Conservation (phyloP, 129 eudicot genomes). For the Flaveria bidentis region DNA sequence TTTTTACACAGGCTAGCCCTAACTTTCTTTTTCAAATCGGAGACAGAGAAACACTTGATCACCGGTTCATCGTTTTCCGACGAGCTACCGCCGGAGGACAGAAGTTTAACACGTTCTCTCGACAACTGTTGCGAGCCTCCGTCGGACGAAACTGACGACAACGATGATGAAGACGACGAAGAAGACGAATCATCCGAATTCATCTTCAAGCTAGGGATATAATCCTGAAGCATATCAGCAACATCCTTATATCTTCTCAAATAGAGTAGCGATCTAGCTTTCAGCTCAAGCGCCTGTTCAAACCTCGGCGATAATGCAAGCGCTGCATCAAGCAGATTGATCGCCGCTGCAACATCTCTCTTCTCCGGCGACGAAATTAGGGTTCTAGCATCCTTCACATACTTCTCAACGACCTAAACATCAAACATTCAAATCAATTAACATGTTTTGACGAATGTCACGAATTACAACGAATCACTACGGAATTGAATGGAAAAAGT, state of each 20-base stretch:
- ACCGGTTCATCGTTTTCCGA: conserved; percentile 46
- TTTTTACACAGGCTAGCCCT: conserved; percentile 61
- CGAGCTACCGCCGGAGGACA: conserved; percentile 48
- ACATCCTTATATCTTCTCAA: conserved; percentile 81
- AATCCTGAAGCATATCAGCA: conserved; percentile 92
- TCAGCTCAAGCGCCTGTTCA: conserved; percentile 76
- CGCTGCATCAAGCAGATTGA: conserved; percentile 75
- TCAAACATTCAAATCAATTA: neutral
- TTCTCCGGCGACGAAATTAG: conserved; percentile 62
- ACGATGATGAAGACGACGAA: conserved; percentile 27
- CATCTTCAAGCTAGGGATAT: conserved; percentile 80
- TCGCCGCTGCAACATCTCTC: conserved; percentile 58
- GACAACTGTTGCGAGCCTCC: conserved; percentile 55
- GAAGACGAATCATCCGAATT: conserved; percentile 52
- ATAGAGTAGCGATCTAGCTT: conserved; percentile 71
- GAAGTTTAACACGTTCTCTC: conserved; percentile 64
- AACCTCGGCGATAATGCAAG: conserved; percentile 60
- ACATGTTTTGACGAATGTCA: neutral
- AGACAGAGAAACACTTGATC: conserved; percentile 85
- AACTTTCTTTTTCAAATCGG: conserved; percentile 94
- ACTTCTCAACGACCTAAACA: conserved; percentile 76
- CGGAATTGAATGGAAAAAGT: too few relatives aligned
- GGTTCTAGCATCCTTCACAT: conserved; percentile 67
- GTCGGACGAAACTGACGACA: conserved; percentile 54
- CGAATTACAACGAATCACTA: neutral